These are phyloP conservation scores for Jackrogersella minutella DNA, from an alignment of 495 filamentous ascomycete species.

Conservation along the genomic window DNA sequence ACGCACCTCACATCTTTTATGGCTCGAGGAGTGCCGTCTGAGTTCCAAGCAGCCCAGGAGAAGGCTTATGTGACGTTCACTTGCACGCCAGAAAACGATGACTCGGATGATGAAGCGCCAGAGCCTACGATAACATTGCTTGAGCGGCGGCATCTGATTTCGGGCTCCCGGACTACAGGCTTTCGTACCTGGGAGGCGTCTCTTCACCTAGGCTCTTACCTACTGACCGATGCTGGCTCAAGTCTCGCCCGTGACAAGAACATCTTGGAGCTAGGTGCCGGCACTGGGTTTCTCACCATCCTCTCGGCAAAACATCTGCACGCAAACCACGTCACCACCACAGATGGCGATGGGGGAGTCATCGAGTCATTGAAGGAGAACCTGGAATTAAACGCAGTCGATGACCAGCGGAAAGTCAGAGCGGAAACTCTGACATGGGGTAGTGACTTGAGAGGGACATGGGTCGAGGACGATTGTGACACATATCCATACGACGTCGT, in stretches of 20 bases:
- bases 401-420: conserved; percentile 47
- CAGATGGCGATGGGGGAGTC: conserved; percentile 74
- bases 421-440: conserved; percentile 63
- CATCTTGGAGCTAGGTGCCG: conserved; percentile 80
- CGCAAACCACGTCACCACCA: conserved; percentile 68
- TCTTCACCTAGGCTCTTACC: conserved; percentile 74
- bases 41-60: conserved; percentile 65
- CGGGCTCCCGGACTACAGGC: conserved; percentile 76
- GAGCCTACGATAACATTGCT: conserved; percentile 58
- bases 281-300: conserved; percentile 80
- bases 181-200: conserved; percentile 88
- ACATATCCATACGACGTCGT: conserved; percentile 44
- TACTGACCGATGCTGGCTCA: conserved; percentile 45
- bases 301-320: conserved; percentile 72
- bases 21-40: conserved; percentile 60
- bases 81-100: conserved; percentile 37
- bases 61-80: conserved; percentile 75
- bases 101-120: background rate
- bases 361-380: conserved; percentile 68
- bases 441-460: conserved; percentile 36
- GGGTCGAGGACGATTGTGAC: conserved; percentile 39
- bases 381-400: conserved; percentile 63
- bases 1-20: conserved; percentile 63
- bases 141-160: conserved; percentile 74
- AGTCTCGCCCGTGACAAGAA: conserved; percentile 60